Percentiles rank a stretch among this genome's conserved stretches.
These are phyloP conservation scores for Nicotiana paniculata DNA, from an alignment of 257 asterid genomes.

Conservation along the genomic window DNA sequence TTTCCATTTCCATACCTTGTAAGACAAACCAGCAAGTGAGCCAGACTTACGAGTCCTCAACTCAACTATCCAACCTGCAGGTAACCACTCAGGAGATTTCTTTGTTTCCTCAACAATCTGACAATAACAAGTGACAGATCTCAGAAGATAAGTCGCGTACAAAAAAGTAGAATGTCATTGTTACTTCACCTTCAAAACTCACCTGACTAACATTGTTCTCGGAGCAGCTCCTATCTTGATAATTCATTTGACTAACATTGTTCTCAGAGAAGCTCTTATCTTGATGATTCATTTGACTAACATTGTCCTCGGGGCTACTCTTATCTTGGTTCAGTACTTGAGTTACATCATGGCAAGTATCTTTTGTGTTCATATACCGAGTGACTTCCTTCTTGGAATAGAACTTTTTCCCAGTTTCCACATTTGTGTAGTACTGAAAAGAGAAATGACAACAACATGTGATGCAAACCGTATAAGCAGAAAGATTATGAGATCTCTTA, in stretches of 20 bases:
- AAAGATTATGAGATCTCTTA: neutral
- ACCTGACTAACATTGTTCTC: neutral
- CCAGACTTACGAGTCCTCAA: constrained; percentile 27
- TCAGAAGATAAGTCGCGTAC: neutral
- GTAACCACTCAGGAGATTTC: constrained; percentile 45
- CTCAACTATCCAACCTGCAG: constrained; percentile 53
- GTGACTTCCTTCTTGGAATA: constrained; percentile 43
- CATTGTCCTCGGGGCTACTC: neutral
- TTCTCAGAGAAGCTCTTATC: neutral
- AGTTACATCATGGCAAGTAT: constrained; percentile 21
- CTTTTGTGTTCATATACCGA: constrained; percentile 9
- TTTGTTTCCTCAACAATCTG: constrained; percentile 25
- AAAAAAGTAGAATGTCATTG: neutral
- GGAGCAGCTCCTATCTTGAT: neutral
- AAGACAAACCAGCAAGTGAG: constrained; percentile 23
- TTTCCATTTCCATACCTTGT: constrained; percentile 42
- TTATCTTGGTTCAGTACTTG: constrained; percentile 21
- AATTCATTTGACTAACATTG: constrained; percentile 31
- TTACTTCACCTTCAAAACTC: neutral
- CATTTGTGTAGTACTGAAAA: constrained; percentile 45
- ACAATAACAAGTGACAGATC: neutral
- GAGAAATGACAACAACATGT: constrained; percentile 6
- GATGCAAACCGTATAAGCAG: neutral
- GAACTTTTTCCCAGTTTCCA: constrained; percentile 36
- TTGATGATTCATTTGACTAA: neutral